Evolutionary conservation across 2,329 filamentous ascomycete genomes (phyloP).

Genomic region (Colletotrichum gigasporum): DNA sequence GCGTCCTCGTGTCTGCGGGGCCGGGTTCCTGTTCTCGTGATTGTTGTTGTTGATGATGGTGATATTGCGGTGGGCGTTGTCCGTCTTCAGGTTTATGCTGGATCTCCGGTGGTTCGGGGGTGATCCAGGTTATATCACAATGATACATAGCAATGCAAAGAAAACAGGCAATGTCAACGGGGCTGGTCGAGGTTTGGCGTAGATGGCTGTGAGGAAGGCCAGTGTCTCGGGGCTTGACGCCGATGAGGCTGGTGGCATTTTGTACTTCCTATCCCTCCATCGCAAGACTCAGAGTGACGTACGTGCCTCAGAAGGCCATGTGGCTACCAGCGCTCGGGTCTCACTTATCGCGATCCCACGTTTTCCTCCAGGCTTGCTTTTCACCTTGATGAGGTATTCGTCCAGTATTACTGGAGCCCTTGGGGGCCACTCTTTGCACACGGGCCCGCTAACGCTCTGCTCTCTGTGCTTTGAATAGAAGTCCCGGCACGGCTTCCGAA

Average conservation of each 20-base stretch:
- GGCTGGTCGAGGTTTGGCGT: not conserved
- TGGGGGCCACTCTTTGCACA: not conserved
- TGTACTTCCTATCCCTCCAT: slow-evolving; percentile 13
- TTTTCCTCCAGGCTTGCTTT: slow-evolving; percentile 2
- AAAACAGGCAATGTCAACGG: not conserved
- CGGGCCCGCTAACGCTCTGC: slow-evolving; percentile 12
- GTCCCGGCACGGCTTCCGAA: not conserved
- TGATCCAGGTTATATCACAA: slow-evolving; percentile 28
- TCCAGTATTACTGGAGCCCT: not conserved
- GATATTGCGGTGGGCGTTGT: not conserved
- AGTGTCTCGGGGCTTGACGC: slow-evolving; percentile 33
- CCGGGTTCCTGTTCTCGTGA: slow-evolving; percentile 11
- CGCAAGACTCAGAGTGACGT: slow-evolving; percentile 11
- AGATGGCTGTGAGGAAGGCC: not conserved
- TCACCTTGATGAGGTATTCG: slow-evolving; percentile 4
- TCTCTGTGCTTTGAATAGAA: slow-evolving; percentile 21
- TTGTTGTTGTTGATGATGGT: not conserved
- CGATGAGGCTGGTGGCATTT: slow-evolving; percentile 29
- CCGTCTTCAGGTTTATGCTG: slow-evolving; percentile 12
- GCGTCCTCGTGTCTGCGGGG: slow-evolving; percentile 14
- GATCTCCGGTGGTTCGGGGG: slow-evolving; percentile 17
- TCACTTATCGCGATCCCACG: slow-evolving; percentile 24
- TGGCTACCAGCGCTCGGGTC: slow-evolving; percentile 15
- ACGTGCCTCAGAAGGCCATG: slow-evolving; percentile 19
- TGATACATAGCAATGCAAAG: slow-evolving; percentile 29